Evolutionary conservation across 371 early-diverging fungal species (phyloP).

Genomic region (Mortierella sp.): DNA sequence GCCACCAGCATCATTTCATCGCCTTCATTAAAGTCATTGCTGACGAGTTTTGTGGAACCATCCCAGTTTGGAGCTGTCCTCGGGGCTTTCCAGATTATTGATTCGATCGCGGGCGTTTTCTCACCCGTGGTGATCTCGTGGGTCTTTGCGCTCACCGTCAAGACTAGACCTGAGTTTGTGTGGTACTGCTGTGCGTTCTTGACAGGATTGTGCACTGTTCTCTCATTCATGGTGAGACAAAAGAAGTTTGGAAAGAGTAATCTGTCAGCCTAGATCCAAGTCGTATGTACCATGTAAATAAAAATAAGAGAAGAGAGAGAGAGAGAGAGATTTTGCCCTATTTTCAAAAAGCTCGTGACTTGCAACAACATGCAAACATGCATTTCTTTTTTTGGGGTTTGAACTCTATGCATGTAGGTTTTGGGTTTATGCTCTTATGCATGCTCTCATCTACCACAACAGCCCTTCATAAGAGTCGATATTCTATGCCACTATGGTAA

Average conservation of each 20-base stretch:
- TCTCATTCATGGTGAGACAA: slow-evolving; percentile 49
- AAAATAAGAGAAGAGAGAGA: too few species aligned
- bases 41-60: slow-evolving; percentile 61
- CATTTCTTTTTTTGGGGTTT: not conserved
- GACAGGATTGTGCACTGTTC: slow-evolving; percentile 27
- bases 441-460: too few species aligned
- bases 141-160: slow-evolving; percentile 63
- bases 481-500: too few species aligned
- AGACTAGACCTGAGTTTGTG: slow-evolving; percentile 57
- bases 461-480: too few species aligned
- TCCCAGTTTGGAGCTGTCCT: slow-evolving; percentile 64
- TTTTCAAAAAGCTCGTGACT: too few species aligned
- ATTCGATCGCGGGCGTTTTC: slow-evolving; percentile 62
- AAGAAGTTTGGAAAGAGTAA: slow-evolving; percentile 5
- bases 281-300: too few species aligned
- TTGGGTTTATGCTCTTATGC: too few species aligned
- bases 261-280: too few species aligned
- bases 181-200: slow-evolving; percentile 52
- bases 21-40: slow-evolving; percentile 62
- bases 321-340: too few species aligned
- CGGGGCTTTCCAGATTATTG: slow-evolving; percentile 66
- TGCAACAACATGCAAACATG: too few species aligned
- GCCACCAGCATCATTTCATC: slow-evolving; percentile 56
- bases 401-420: too few species aligned
- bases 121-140: slow-evolving; percentile 32